Evolutionary conservation across 345 rosid genomes (phyloP), one percentile per base, ranked within the genome.

Genomic region (Eucalyptus camaldulensis): DNA sequence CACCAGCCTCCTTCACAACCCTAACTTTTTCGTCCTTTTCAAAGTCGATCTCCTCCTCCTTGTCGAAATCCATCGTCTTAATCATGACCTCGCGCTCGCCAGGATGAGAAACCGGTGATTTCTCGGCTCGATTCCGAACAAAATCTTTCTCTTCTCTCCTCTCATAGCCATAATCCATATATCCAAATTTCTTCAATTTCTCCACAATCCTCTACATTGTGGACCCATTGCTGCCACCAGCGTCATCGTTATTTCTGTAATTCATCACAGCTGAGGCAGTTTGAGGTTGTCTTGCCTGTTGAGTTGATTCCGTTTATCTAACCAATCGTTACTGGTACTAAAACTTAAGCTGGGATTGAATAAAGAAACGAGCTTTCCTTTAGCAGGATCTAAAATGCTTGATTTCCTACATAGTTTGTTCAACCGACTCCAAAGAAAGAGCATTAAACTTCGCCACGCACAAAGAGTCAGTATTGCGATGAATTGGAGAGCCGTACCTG

Each of bases 141-240:
- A 33, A 33, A 33, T 33, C 7, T 43, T 6, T 43, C 44, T 43
- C 44, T 43, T 90, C 94, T 47, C 89, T 91, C 90, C 87, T 90
- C 91, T 90, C 90, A 89, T 87, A 43, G 60, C 80, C 95, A 49
- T 89, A 95, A 10, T 94, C 96, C 80, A 95, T 83, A 67, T 94
- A 95, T 86, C 98, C 97, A 72, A 92, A 92, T 87, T 91, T 95
- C 94, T 93, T 96, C 95, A 97, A 89, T 86, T 92, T 97, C 94
- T 96, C 95, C 47, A 97, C 95, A 89, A 97, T 96, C 92, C 87
- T 96, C 89, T 95, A 94, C 99, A 97, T 96, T 80, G 98, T 96
- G 89, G 91, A 95, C 87, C 93, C 91, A 5, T 94, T 89, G 87
- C 90, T 93, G 87, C 89, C 92, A 56, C 90, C 90, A 87, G 91